Conservation (phyloP, 192 early-diverging fungal species). For the Podila epicladia region DNA sequence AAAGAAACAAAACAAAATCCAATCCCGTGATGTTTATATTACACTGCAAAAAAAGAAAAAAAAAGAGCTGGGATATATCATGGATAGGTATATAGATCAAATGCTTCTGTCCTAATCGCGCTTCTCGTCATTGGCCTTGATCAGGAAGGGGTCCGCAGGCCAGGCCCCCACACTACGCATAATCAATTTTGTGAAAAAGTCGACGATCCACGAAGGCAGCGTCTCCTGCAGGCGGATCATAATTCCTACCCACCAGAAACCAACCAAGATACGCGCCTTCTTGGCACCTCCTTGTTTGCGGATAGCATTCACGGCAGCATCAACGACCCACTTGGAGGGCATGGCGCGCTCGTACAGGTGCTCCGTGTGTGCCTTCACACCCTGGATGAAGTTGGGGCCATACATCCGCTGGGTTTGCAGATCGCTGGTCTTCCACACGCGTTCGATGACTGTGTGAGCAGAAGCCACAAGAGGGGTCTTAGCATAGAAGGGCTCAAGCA, state of each 20-base stretch:
- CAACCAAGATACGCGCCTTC: conserved; percentile 34
- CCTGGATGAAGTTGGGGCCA: conserved; percentile 30
- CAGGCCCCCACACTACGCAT: conserved; percentile 33
- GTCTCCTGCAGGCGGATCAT: conserved; percentile 37
- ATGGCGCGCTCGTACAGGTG: conserved; percentile 28
- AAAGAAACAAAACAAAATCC: no score
- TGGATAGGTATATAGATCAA: no score
- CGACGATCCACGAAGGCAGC: conserved; percentile 35
- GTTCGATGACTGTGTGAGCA: conserved; percentile 18
- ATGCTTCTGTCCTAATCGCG: not conserved
- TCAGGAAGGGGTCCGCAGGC: conserved; percentile 40
- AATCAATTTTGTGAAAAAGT: conserved; percentile 34
- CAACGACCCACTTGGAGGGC: conserved; percentile 51
- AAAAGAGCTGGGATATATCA: no score
- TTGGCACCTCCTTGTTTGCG: conserved; percentile 29
- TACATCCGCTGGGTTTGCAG: conserved; percentile 29
- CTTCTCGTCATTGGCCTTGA: conserved; percentile 20
- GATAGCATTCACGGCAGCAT: conserved; percentile 39
- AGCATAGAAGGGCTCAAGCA: conserved; percentile 53
- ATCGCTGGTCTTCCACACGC: conserved; percentile 22
- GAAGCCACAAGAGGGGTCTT: conserved; percentile 35
- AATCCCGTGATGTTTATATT: no score
- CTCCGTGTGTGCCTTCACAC: conserved; percentile 9
- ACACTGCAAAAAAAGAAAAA: no score
- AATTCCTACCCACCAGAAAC: conserved; percentile 45